Evolutionary conservation across 805 yeast genomes (phyloP).

Genomic region (Lachancea nothofagi): DNA sequence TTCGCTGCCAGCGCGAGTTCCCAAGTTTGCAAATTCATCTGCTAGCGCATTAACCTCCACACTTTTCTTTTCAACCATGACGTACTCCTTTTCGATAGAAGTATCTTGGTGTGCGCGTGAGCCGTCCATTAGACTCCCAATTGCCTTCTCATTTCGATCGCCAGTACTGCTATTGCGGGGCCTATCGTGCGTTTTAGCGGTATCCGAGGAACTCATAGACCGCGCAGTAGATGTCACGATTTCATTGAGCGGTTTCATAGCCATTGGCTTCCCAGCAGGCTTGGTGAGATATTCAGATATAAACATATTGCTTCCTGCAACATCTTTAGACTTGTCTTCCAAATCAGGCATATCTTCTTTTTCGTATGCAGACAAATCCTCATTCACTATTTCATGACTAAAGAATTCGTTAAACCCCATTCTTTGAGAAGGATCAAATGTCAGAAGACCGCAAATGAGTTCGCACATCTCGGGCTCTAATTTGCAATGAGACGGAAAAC

Average conservation of each 20-base stretch:
- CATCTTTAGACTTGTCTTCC: constrained; percentile 52
- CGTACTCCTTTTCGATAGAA: constrained; percentile 76
- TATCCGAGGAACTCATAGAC: constrained; percentile 3
- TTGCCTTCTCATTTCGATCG: constrained; percentile 2
- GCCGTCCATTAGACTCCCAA: neutral
- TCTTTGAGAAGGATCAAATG: constrained; percentile 80
- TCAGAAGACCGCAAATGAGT: constrained; percentile 69
- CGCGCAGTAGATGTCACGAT: constrained; percentile 15
- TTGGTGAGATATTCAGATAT: constrained; percentile 70
- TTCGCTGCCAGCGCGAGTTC: constrained; percentile 36
- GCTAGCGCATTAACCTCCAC: constrained; percentile 96
- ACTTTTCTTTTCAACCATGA: constrained; percentile 88
- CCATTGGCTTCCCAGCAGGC: constrained; percentile 18
- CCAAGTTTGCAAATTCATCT: constrained; percentile 73
- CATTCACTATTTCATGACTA: constrained; percentile 57
- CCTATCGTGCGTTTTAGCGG: neutral
- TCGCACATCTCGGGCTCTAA: constrained; percentile 60
- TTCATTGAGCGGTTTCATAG: constrained; percentile 8
- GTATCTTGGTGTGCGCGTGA: constrained; percentile 37
- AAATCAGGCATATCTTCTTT: constrained; percentile 45
- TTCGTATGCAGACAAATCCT: constrained; percentile 40
- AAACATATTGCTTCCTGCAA: constrained; percentile 69
- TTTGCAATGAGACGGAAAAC: constrained; percentile 65
- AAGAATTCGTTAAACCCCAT: constrained; percentile 88
- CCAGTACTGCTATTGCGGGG: constrained; percentile 13